Evolutionary conservation across 1,139 yeast genomes (phyloP), one percentile per base, ranked within the genome.

Genomic region (Geotrichum klebahnii): DNA sequence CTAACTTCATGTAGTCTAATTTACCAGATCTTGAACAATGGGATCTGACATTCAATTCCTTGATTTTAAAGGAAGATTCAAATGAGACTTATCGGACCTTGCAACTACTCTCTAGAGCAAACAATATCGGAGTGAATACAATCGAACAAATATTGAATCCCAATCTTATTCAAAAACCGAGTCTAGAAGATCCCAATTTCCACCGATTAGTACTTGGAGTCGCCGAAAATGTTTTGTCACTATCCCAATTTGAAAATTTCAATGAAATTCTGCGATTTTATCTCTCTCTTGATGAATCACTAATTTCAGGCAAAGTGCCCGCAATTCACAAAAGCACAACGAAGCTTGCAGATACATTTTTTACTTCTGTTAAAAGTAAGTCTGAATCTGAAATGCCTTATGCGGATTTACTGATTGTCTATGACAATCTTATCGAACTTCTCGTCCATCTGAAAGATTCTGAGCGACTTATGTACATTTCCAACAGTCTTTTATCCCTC

Each of bases 401-500:
- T 29, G 23, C 9, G 4, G 32, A 46, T 12, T 34, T 53, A 16
- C 39, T 50, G 6, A 9, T 17, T 9, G 36, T 50, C n/a, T 53
- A 50, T 23, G 46, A 50, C n/a, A 41, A 35, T 16, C 38, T 52
- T 10, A 37, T 40, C 3, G 42, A 48, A 12, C 19, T 29, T 16
- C 40, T 47, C 14, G 48, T 17, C 10, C n/a, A 16, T 9, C 26
- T 36, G 3, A 40, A 44, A 3, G 53, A 52, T 29, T 16, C 23
- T 9, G 2, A 41, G 5, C 51, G 53, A 14, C 44, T 57, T 5
- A 33, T 52, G 22, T 54, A 55, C 34, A 50, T 57, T 26, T 57
- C 59, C 8, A 53, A 55, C 48, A 51, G 55, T 22, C 41, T 57
- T n/a, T 47, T 57, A 4, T 50, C 57, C 19, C 36, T 54, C 17